Evolutionary conservation across 352 stramenopile species (phyloP).

Genomic region (Phytophthora agathidicida): DNA sequence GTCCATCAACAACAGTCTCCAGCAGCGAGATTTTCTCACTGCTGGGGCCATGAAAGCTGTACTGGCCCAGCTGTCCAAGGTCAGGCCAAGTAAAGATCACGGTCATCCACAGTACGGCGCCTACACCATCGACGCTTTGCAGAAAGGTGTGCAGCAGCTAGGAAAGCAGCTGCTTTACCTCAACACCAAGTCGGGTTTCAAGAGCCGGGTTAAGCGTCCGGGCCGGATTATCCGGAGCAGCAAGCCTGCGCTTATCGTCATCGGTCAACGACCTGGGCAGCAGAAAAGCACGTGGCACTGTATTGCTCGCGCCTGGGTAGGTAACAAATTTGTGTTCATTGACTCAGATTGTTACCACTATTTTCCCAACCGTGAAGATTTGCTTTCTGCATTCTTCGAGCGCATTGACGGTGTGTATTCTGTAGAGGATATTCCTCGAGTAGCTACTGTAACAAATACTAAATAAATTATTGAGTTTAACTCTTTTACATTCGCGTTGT

Average conservation of each 20-base stretch:
- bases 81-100: background rate
- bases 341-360: conserved; percentile 11
- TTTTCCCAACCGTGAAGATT: conserved; percentile 6
- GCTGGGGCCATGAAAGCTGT: background rate
- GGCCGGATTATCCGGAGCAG: too few species aligned
- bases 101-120: too few species aligned
- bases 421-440: conserved; percentile 35
- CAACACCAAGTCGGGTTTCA: conserved; percentile 9
- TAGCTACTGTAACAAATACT: too few species aligned
- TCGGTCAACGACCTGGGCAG: conserved; percentile 1
- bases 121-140: conserved; percentile 7
- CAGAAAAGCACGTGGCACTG: background rate
- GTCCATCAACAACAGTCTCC: conserved; percentile 8
- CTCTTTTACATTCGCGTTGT: too few species aligned
- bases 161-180: conserved; percentile 10
- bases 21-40: conserved; percentile 17
- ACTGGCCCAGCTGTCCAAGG: too few species aligned
- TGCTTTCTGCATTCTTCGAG: background rate
- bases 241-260: too few species aligned
- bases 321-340: conserved; percentile 11
- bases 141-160: background rate
- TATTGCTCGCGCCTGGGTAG: conserved; percentile 1
- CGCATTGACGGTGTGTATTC: too few species aligned
- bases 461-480: too few species aligned
- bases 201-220: background rate